Conservation (phyloP, 768 basidiomycete genomes). For the Leccinum olivaceopallidum region DNA sequence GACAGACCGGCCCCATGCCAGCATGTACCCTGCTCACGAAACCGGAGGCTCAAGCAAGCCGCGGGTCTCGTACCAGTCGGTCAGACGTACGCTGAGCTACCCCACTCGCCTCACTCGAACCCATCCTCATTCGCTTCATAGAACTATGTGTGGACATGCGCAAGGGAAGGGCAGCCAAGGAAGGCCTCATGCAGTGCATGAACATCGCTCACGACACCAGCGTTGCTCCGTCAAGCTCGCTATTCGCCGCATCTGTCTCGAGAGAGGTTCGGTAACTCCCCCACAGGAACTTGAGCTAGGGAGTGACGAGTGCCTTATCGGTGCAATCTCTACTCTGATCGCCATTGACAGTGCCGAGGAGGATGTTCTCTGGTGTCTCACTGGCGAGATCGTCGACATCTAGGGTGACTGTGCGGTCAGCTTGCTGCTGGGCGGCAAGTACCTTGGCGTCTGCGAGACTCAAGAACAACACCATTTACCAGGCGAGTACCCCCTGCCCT, state of each 20-base stretch:
- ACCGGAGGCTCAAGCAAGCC: slow-evolving; percentile 91
- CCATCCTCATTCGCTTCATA: no score
- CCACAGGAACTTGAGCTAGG: not conserved
- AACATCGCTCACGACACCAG: no score
- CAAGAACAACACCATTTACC: no score
- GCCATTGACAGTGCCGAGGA: not conserved
- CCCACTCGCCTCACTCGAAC: no score
- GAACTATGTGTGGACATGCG: no score
- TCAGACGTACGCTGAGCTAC: slow-evolving; percentile 65
- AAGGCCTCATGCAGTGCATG: no score
- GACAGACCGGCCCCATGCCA: no score
- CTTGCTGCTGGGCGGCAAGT: not conserved
- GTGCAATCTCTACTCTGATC: slow-evolving; percentile 2
- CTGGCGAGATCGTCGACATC: slow-evolving; percentile 94
- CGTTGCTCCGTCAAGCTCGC: no score
- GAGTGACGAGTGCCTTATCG: slow-evolving; percentile 25
- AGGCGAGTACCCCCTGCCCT: no score
- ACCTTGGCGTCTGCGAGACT: not conserved
- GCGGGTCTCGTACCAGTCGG: slow-evolving; percentile 92
- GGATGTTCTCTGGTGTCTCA: not conserved
- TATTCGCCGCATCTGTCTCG: not conserved
- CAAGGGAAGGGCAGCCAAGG: no score
- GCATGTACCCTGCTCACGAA: slow-evolving; percentile 50
- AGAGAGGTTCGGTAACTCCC: not conserved
- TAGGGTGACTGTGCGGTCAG: slow-evolving; percentile 16